Evolutionary conservation across 352 stramenopile genomes (phyloP).

Genomic region (Phytophthora litchii): DNA sequence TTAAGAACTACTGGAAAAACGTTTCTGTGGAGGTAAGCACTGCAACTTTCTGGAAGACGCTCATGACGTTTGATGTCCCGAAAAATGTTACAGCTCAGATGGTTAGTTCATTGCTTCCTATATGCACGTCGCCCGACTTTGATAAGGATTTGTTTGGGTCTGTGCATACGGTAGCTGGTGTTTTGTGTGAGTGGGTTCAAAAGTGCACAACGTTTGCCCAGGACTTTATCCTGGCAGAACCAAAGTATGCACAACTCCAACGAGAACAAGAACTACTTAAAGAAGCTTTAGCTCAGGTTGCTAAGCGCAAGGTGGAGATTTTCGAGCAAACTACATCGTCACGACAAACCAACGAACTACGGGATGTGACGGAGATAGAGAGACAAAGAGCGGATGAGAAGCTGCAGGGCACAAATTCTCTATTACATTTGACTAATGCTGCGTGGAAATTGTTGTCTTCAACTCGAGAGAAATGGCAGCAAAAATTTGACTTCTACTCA

Average conservation of each 20-base stretch:
- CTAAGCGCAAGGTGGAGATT: constrained; percentile 41
- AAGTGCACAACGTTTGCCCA: constrained; percentile 48
- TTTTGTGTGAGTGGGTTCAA: constrained; percentile 74
- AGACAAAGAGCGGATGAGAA: constrained; percentile 51
- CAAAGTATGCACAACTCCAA: constrained; percentile 59
- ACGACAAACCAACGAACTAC: constrained; percentile 39
- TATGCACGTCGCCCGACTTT: constrained; percentile 70
- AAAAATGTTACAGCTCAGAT: constrained; percentile 50
- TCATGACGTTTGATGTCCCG: constrained; percentile 53
- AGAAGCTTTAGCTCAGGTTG: constrained; percentile 41
- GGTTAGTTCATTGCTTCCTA: constrained; percentile 57
- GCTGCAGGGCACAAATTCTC: constrained; percentile 57
- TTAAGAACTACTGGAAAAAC: constrained; percentile 79
- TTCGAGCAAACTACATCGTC: constrained; percentile 44
- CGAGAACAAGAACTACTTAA: constrained; percentile 53
- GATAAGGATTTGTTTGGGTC: constrained; percentile 48
- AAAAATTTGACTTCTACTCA: constrained; percentile 43
- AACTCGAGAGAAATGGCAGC: constrained; percentile 50
- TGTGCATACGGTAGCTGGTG: constrained; percentile 58
- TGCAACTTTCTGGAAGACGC: constrained; percentile 51
- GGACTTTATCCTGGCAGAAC: constrained; percentile 59
- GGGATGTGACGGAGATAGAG: constrained; percentile 57
- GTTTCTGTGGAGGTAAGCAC: constrained; percentile 39
- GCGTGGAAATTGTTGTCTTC: constrained; percentile 62
- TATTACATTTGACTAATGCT: constrained; percentile 54